Conservation (phyloP, 495 filamentous ascomycete genomes). For the Xylaria nigripes region DNA sequence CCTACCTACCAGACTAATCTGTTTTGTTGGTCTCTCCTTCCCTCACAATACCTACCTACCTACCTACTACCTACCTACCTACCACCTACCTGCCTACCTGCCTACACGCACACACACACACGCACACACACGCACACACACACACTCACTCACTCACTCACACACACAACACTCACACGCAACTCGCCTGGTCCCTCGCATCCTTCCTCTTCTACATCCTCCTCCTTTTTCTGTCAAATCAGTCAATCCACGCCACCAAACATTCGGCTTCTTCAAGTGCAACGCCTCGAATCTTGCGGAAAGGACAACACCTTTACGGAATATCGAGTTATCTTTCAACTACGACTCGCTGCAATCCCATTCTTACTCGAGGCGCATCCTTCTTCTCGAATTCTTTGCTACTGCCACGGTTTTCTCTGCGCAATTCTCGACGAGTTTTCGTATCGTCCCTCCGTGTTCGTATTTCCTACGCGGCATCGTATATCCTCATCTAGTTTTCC, state of each 20-base stretch:
- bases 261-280: slow-evolving; percentile 4
- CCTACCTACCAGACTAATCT: neutral
- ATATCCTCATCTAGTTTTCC: slow-evolving; percentile 1
- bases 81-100: too few species aligned
- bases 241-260: slow-evolving; percentile 22
- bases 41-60: slow-evolving; percentile 26
- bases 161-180: slow-evolving; percentile 13
- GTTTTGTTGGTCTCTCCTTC: slow-evolving; percentile 27
- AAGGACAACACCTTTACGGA: slow-evolving; percentile 18
- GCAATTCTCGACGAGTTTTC: slow-evolving; percentile 9
- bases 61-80: too few species aligned
- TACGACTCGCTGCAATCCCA: slow-evolving; percentile 18
- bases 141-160: slow-evolving; percentile 10
- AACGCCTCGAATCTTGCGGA: slow-evolving; percentile 20
- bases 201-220: slow-evolving; percentile 16
- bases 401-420: slow-evolving; percentile 13
- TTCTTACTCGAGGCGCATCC: slow-evolving; percentile 22
- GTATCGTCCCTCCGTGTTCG: slow-evolving; percentile 19
- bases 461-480: neutral
- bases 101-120: slow-evolving; percentile 16
- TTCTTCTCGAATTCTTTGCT: slow-evolving; percentile 7
- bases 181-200: slow-evolving; percentile 9
- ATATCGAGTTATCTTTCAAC: slow-evolving; percentile 19
- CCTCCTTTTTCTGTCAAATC: slow-evolving; percentile 21
- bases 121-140: slow-evolving; percentile 14